phyloP scores from a whole-genome alignment of 2,329 filamentous ascomycete genomes.

The Claviceps humidiphila region DNA sequence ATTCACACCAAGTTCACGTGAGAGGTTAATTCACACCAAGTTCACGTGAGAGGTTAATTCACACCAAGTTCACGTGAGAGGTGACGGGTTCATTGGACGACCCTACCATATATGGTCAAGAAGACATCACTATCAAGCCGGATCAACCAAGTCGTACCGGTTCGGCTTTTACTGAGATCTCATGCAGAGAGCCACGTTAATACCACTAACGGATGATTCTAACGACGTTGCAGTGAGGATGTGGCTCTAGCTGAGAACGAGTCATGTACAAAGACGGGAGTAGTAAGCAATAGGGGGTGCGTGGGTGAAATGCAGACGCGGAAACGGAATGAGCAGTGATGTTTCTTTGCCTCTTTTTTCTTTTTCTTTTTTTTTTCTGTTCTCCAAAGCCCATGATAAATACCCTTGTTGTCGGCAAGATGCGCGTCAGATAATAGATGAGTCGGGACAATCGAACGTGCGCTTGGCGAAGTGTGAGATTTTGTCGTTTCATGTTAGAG shows the following conservation, averaged over 20 bases:
- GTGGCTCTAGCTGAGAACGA: not conserved
- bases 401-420: conserved; percentile 18
- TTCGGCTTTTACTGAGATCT: not conserved
- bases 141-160: not conserved
- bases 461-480: not conserved
- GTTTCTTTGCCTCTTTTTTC: not conserved
- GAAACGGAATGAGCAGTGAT: not conserved
- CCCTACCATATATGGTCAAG: not conserved
- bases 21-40: too few relatives aligned
- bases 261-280: not conserved
- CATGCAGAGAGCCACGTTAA: not conserved
- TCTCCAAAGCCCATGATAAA: conserved; percentile 24
- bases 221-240: not conserved
- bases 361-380: not conserved
- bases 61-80: conserved; percentile 82
- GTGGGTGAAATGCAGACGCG: not conserved
- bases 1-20: conserved; percentile 97
- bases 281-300: not conserved
- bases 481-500: not conserved
- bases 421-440: conserved; percentile 1
- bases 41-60: conserved; percentile 76
- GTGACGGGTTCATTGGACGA: not conserved
- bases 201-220: not conserved
- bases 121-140: not conserved
- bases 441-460: not conserved